Evolutionary conservation across 2,329 filamentous ascomycete genomes (phyloP).

Genomic region (Penicillium sp.): DNA sequence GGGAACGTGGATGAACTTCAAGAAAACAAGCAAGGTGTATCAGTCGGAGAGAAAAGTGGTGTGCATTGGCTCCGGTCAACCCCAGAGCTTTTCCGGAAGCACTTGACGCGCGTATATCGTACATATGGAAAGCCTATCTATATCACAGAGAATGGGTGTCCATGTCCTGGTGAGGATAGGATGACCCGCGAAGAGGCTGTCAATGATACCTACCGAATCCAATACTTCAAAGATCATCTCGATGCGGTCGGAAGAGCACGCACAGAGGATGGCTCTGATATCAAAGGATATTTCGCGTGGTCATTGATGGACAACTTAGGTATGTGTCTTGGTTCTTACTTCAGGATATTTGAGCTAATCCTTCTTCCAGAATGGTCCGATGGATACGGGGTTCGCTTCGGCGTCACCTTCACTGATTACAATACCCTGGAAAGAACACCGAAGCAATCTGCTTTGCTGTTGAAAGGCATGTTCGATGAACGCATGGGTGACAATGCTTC

Average conservation of each 20-base stretch:
- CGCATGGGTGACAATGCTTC: slow-evolving; percentile 6
- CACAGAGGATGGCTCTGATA: slow-evolving; percentile 21
- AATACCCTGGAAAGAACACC: slow-evolving; percentile 29
- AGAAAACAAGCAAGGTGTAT: slow-evolving; percentile 23
- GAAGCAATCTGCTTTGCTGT: slow-evolving; percentile 26
- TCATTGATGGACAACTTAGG: slow-evolving; percentile 37
- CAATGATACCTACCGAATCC: slow-evolving; percentile 39
- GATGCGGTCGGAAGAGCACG: slow-evolving; percentile 38
- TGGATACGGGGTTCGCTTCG: slow-evolving; percentile 30
- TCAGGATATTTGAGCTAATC: background rate
- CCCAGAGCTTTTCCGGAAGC: slow-evolving; percentile 26
- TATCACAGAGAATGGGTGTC: slow-evolving; percentile 35
- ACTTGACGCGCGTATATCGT: slow-evolving; percentile 25
- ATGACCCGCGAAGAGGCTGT: slow-evolving; percentile 40
- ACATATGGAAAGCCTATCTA: slow-evolving; percentile 27
- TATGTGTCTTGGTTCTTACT: slow-evolving; percentile 16
- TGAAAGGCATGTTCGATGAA: slow-evolving; percentile 21
- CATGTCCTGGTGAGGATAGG: slow-evolving; percentile 34
- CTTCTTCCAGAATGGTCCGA: slow-evolving; percentile 29
- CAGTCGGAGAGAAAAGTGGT: slow-evolving; percentile 25
- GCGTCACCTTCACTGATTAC: slow-evolving; percentile 31
- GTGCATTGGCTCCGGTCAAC: slow-evolving; percentile 17
- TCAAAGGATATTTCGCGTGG: slow-evolving; percentile 37
- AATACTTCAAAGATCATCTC: slow-evolving; percentile 43
- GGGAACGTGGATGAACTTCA: slow-evolving; percentile 26